A percentile compares a stretch with the other conserved stretches of the same genome.
These are phyloP conservation scores for Alternaria ventricosa DNA, from an alignment of 2,329 filamentous ascomycete genomes.

Conservation along the genomic window DNA sequence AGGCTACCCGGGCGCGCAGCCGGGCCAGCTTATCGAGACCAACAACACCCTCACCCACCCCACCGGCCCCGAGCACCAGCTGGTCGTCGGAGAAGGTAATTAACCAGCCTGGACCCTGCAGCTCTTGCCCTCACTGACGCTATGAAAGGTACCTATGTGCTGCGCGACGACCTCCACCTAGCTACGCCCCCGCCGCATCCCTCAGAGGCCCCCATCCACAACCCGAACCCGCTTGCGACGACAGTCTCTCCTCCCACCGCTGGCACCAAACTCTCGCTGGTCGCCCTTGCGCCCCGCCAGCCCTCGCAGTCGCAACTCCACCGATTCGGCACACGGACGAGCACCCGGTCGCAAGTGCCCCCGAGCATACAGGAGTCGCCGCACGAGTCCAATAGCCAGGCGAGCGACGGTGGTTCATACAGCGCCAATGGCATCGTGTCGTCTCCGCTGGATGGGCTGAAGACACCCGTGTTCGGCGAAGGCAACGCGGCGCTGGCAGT, in stretches of 20 bases:
- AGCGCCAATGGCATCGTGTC: conserved; percentile 45
- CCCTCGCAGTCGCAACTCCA: conserved; percentile 52
- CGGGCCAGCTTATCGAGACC: conserved; percentile 85
- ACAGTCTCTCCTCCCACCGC: conserved; percentile 80
- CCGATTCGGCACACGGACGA: conserved; percentile 50
- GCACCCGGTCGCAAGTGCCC: conserved; percentile 51
- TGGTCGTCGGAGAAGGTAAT: conserved; percentile 90
- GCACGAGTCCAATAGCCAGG: conserved; percentile 53
- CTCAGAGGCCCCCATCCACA: conserved; percentile 84
- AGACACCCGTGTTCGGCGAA: conserved; percentile 79
- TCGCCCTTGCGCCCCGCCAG: conserved; percentile 68
- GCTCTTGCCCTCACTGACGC: conserved; percentile 26
- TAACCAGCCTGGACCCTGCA: conserved; percentile 1
- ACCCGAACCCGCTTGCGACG: conserved; percentile 90
- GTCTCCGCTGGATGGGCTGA: conserved; percentile 38
- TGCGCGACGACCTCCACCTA: conserved; percentile 89
- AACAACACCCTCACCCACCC: conserved; percentile 87
- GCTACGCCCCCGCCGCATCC: conserved; percentile 95
- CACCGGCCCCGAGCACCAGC: conserved; percentile 81
- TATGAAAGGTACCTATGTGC: conserved; percentile 77
- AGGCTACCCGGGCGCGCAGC: conserved; percentile 74
- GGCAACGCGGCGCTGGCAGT: conserved; percentile 75
- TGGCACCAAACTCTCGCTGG: conserved; percentile 83
- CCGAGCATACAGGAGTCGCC: conserved; percentile 55
- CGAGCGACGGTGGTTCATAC: conserved; percentile 55